Conservation (phyloP, 495 filamentous ascomycete species). For the Xylona heveae region DNA sequence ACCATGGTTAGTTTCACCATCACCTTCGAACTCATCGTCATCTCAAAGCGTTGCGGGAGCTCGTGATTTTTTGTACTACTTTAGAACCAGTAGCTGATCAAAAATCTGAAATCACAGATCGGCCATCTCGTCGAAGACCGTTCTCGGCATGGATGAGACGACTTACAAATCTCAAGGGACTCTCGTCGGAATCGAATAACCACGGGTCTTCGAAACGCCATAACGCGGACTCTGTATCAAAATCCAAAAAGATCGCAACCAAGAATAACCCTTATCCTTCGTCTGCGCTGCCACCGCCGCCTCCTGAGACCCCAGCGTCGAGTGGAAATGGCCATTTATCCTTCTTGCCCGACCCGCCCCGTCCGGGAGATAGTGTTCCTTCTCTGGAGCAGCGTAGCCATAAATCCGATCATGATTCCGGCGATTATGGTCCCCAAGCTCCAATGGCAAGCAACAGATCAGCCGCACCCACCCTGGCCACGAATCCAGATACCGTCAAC, state of each 20-base stretch:
- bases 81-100: background rate
- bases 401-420: slow-evolving; percentile 20
- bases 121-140: slow-evolving; percentile 54
- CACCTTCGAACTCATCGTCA: background rate
- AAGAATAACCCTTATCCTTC: slow-evolving; percentile 67
- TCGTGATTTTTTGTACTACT: background rate
- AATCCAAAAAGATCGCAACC: slow-evolving; percentile 34
- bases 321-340: slow-evolving; percentile 34
- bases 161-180: slow-evolving; percentile 61
- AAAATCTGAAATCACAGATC: slow-evolving; percentile 22
- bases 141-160: slow-evolving; percentile 93
- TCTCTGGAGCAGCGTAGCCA: slow-evolving; percentile 8
- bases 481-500: slow-evolving; percentile 50
- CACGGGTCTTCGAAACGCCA: slow-evolving; percentile 25
- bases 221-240: slow-evolving; percentile 16
- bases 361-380: slow-evolving; percentile 29
- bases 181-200: slow-evolving; percentile 24
- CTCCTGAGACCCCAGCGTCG: slow-evolving; percentile 12
- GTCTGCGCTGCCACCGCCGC: slow-evolving; percentile 28
- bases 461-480: slow-evolving; percentile 58
- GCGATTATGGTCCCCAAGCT: slow-evolving; percentile 32
- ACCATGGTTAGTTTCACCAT: slow-evolving; percentile 34
- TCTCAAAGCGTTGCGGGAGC: background rate
- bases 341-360: slow-evolving; percentile 24
- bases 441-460: slow-evolving; percentile 45